These are phyloP conservation scores for Pyrenochaeta sp. DNA, from an alignment of 2,329 filamentous ascomycete genomes.

Conservation along the genomic window DNA sequence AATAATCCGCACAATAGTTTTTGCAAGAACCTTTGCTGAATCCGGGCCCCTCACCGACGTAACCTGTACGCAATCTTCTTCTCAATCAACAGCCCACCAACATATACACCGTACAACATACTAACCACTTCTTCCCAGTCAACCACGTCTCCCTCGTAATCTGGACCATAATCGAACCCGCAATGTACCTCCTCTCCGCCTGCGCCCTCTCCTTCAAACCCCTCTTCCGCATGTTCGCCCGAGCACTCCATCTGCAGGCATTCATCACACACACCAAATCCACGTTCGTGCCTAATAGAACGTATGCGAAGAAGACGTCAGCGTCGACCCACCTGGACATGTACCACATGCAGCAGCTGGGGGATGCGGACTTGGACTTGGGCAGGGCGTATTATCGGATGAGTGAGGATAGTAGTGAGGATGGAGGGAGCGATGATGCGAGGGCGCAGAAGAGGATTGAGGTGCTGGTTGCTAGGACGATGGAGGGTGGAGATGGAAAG, in stretches of 20 bases:
- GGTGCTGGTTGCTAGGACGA: slow-evolving; percentile 13
- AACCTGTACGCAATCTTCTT: slow-evolving; percentile 23
- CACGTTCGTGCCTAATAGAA: slow-evolving; percentile 3
- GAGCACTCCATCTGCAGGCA: slow-evolving; percentile 22
- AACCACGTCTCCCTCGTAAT: slow-evolving; percentile 25
- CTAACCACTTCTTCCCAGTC: slow-evolving; percentile 7
- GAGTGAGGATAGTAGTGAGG: slow-evolving; percentile 7
- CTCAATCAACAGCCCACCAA: too few relatives aligned
- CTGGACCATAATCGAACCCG: slow-evolving; percentile 37
- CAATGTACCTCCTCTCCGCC: slow-evolving; percentile 33
- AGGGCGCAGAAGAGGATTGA: slow-evolving; percentile 2
- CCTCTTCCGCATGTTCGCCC: slow-evolving; percentile 28
- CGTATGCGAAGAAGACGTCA: slow-evolving; percentile 2
- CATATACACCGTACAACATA: too few relatives aligned
- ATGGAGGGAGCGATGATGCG: slow-evolving; percentile 3
- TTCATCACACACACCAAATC: slow-evolving; percentile 27
- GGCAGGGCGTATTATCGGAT: slow-evolving; percentile 18
- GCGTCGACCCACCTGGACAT: slow-evolving; percentile 1
- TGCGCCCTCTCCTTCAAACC: slow-evolving; percentile 35
- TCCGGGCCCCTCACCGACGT: slow-evolving; percentile 21
- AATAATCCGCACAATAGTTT: slow-evolving; percentile 31
- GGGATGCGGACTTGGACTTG: slow-evolving; percentile 12
- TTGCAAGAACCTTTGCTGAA: slow-evolving; percentile 15
- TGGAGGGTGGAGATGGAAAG: slow-evolving; percentile 10
- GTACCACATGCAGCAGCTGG: slow-evolving; percentile 16